These are phyloP conservation scores for Ajuga reptans DNA, from an alignment of 305 asterid species.

Conservation along the genomic window DNA sequence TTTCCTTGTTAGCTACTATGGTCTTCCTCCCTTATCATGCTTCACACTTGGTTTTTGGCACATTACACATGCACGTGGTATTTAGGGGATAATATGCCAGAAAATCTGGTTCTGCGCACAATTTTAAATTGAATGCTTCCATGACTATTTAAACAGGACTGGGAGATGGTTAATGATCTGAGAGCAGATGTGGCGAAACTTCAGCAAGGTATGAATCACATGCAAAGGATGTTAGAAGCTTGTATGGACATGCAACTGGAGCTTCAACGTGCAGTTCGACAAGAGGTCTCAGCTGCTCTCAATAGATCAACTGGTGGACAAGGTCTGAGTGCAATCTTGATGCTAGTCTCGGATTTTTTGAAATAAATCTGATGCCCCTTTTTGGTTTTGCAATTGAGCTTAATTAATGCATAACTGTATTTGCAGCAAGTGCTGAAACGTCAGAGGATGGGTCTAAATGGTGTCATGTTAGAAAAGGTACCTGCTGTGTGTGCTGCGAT, in stretches of 20 bases:
- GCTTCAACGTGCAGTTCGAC: slow-evolving; percentile 89
- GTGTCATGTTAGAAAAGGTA: slow-evolving; percentile 75
- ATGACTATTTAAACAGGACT: slow-evolving; percentile 43
- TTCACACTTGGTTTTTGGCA: neutral
- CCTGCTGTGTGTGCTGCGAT: slow-evolving; percentile 88
- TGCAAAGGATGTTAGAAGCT: slow-evolving; percentile 96
- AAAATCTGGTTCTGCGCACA: neutral
- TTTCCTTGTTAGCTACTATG: neutral
- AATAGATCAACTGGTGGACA: slow-evolving; percentile 65
- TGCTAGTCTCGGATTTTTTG: neutral
- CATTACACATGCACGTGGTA: neutral
- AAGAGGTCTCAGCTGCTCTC: slow-evolving; percentile 93
- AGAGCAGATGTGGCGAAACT: slow-evolving; percentile 74
- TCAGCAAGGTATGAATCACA: slow-evolving; percentile 89
- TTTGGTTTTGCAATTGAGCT: neutral
- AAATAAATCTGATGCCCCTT: neutral
- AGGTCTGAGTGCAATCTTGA: slow-evolving; percentile 36
- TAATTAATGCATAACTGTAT: slow-evolving; percentile 15
- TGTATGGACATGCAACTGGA: slow-evolving; percentile 99
- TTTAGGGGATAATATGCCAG: neutral
- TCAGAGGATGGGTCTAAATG: slow-evolving; percentile 75
- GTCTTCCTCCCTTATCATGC: neutral
- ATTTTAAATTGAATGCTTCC: slow-evolving; percentile 13
- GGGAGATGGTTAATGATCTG: slow-evolving; percentile 85
- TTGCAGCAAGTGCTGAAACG: slow-evolving; percentile 45